Conservation (phyloP, 495 filamentous ascomycete genomes). For the Tuber aestivum region DNA sequence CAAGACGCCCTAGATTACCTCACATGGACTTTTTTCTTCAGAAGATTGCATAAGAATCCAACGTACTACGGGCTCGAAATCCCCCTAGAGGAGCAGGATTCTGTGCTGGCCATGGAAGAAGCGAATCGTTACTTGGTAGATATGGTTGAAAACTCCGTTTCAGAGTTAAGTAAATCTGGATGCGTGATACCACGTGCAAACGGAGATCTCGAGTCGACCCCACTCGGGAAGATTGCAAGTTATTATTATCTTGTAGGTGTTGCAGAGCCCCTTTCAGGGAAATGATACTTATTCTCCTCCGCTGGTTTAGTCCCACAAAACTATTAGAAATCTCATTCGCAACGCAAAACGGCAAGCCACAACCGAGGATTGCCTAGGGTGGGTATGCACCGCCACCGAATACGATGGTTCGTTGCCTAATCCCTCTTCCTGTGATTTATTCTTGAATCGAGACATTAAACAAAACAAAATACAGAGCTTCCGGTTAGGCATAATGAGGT, state of each 20-base stretch:
- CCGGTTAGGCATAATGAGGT: slow-evolving; percentile 94
- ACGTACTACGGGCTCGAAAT: slow-evolving; percentile 97
- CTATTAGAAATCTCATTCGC: slow-evolving; percentile 72
- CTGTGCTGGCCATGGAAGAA: slow-evolving; percentile 69
- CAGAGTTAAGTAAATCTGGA: slow-evolving; percentile 70
- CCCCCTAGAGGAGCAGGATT: slow-evolving; percentile 86
- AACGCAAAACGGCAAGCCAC: slow-evolving; percentile 70
- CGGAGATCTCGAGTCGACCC: slow-evolving; percentile 79
- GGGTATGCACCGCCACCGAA: slow-evolving; percentile 90
- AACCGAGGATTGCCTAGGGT: slow-evolving; percentile 79
- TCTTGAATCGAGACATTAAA: slow-evolving; percentile 2
- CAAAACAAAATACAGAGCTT: slow-evolving; percentile 54
- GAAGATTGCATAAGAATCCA: slow-evolving; percentile 93
- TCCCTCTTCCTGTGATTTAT: background rate
- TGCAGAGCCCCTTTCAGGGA: background rate
- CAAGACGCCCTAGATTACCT: slow-evolving; percentile 97
- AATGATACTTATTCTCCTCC: background rate
- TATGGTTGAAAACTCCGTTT: slow-evolving; percentile 78
- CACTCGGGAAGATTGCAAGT: slow-evolving; percentile 94
- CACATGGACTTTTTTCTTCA: slow-evolving; percentile 99
- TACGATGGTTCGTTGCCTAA: slow-evolving; percentile 55
- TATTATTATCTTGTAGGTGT: slow-evolving; percentile 78
- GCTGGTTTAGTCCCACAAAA: slow-evolving; percentile 64
- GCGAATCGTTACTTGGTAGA: slow-evolving; percentile 90
- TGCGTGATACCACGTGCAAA: slow-evolving; percentile 79